A percentile compares a stretch with the other conserved stretches of the same genome.
Evolutionary conservation across 352 stramenopile species (phyloP).

Genomic region (Globisporangium nunn): DNA sequence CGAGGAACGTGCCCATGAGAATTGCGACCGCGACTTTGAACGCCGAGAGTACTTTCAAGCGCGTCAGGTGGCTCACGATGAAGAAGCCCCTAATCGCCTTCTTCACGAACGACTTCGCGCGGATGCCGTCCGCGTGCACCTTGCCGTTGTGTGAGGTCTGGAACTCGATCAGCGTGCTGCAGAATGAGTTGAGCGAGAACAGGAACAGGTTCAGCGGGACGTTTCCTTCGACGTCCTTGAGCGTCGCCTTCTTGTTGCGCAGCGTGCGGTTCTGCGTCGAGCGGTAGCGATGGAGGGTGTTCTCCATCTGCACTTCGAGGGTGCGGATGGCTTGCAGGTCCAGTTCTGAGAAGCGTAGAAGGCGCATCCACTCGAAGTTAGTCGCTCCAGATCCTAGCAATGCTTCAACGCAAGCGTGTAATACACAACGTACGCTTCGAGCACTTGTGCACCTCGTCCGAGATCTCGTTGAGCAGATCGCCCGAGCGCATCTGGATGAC

Average conservation of each 20-base stretch:
- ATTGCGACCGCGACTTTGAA: conserved; percentile 60
- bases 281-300: conserved; percentile 52
- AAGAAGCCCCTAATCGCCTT: conserved; percentile 45
- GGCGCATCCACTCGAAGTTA: background rate
- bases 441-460: conserved; percentile 42
- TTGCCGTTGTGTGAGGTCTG: conserved; percentile 60
- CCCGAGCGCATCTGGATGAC: conserved; percentile 61
- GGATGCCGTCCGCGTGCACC: conserved; percentile 34
- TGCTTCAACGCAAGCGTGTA: background rate
- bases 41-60: conserved; percentile 28
- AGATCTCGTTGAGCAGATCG: conserved; percentile 68
- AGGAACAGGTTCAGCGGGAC: conserved; percentile 76
- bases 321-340: conserved; percentile 34
- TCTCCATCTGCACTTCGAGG: conserved; percentile 66
- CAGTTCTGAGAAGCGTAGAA: conserved; percentile 23
- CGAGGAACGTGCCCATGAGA: conserved; percentile 53
- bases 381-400: background rate
- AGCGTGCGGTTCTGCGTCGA: conserved; percentile 49
- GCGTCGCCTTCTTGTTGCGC: conserved; percentile 37
- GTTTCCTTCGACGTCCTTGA: conserved; percentile 75
- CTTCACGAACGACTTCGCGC: conserved; percentile 41
- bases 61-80: conserved; percentile 31
- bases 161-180: conserved; percentile 66
- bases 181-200: conserved; percentile 82
- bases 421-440: conserved; percentile 24